A percentile compares a stretch with the other conserved stretches of the same genome.
These are phyloP conservation scores for Arthrobotrys sphaeroides DNA, from an alignment of 2,329 filamentous ascomycete species.

Conservation along the genomic window DNA sequence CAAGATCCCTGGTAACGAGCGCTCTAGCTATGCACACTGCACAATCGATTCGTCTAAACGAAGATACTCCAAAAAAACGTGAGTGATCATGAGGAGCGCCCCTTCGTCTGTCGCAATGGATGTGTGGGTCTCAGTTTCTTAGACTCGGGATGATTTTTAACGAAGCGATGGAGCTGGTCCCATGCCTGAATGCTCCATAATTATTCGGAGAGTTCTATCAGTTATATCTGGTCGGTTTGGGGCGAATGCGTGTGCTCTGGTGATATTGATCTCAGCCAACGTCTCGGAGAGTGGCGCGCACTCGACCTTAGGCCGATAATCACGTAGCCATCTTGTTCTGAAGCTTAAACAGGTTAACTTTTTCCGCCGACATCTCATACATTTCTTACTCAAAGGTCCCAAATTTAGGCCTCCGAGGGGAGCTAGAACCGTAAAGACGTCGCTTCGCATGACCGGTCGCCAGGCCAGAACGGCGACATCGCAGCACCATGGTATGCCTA, in stretches of 20 bases:
- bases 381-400: constrained; percentile 3
- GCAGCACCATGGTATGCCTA: constrained; percentile 31
- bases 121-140: not conserved
- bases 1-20: constrained; percentile 27
- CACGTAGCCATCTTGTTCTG: not conserved
- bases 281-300: not conserved
- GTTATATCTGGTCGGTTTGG: constrained; percentile 21
- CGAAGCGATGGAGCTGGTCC: constrained; percentile 11
- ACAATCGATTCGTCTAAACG: constrained; percentile 3
- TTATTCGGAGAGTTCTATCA: constrained; percentile 25
- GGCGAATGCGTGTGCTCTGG: constrained; percentile 10
- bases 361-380: not conserved
- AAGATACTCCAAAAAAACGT: constrained; percentile 9
- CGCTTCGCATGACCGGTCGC: constrained; percentile 2
- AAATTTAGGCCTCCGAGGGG: constrained; percentile 9
- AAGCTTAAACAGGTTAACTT: not conserved
- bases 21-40: constrained; percentile 4
- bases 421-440: not conserved
- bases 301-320: constrained; percentile 18
- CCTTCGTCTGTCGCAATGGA: constrained; percentile 1
- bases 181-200: constrained; percentile 18
- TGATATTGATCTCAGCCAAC: constrained; percentile 8
- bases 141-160: not conserved
- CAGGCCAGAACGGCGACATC: constrained; percentile 39
- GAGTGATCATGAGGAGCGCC: constrained; percentile 35